These are phyloP conservation scores for Aspergillus luchuensis DNA, from an alignment of 2,329 filamentous ascomycete species.

Conservation along the genomic window DNA sequence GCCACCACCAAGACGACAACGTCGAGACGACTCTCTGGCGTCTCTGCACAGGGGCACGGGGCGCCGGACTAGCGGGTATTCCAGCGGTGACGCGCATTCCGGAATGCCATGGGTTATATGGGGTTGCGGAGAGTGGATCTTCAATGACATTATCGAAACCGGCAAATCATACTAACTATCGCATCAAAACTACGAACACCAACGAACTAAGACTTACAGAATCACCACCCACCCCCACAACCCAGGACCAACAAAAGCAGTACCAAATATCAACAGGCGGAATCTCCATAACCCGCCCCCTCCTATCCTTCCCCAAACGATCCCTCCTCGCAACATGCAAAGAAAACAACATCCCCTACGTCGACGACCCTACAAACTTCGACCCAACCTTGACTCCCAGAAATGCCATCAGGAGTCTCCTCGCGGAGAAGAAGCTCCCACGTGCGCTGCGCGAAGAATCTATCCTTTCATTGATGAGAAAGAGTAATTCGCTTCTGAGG, in stretches of 20 bases:
- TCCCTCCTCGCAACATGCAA: conserved; percentile 68
- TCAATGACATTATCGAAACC: conserved; percentile 27
- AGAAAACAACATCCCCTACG: conserved; percentile 69
- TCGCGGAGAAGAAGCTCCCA: conserved; percentile 63
- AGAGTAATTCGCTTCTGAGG: conserved; percentile 50
- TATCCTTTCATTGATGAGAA: conserved; percentile 63
- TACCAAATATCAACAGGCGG: conserved; percentile 36
- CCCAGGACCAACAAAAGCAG: background rate
- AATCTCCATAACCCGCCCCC: conserved; percentile 40
- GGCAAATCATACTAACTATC: background rate
- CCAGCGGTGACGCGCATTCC: conserved; percentile 69
- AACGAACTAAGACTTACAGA: background rate
- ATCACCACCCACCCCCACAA: background rate
- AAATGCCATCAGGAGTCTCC: conserved; percentile 76
- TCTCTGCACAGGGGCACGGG: conserved; percentile 65
- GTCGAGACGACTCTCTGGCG: conserved; percentile 87
- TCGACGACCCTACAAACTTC: conserved; percentile 81
- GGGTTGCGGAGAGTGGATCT: conserved; percentile 67
- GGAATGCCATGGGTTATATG: conserved; percentile 75
- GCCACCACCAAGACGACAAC: conserved; percentile 88
- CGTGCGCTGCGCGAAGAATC: conserved; percentile 66
- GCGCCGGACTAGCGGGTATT: conserved; percentile 74
- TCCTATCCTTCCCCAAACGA: conserved; percentile 63
- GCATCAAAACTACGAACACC: background rate
- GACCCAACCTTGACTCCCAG: conserved; percentile 75